Base-by-base conservation (phyloP, 768 basidiomycete genomes). In the Naganishia friedmannii region DNA sequence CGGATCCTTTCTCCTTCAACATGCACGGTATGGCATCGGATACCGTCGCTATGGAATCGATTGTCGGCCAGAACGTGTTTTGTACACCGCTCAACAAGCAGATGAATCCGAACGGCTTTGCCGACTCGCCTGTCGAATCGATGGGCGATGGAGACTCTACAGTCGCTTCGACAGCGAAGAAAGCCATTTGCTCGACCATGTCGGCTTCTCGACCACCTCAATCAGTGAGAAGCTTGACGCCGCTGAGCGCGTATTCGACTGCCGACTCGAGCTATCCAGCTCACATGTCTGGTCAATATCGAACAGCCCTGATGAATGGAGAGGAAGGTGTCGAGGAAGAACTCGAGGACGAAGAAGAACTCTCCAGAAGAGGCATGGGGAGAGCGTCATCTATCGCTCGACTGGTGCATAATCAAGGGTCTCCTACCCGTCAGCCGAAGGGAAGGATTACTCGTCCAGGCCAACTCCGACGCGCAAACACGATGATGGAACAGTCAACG, bases 251-350 rank as follows among this genome's bases (percentile, higher is more conserved):
- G 9, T 69, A 54, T 28, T 69, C 54, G 13, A 26, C 68, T 28
- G 31, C 42, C 5, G 70, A 63, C 29, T 71, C 70, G 32, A 66
- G 57, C 21, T 71, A 70, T 48, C 48, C 60, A 34, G 34, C 65
- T 31, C 46, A 42, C 23, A 29, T 34, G 51, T 46, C 29, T 39
- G 42, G 65, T 28, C 34, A 34, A 42, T 42, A 66, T 37, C 32
- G 65, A 54, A 46, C 26, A 34, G 28, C 53, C 19, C 26, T 28
- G 19, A 66, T 37, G 17, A 48, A 63, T 21, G 70, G 66, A 21
- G 66, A 69, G 13, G 56, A 69, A 12, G 68, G 45, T 0, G 53
- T 46, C 8, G 68, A 69, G 56, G 57, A 63, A 8, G 57, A 69
- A 39, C 21, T 32, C 2, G 68, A 69, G 10, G 56, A 60, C 4